Evolutionary conservation across 768 basidiomycete genomes (phyloP).

Genomic region (Suillus fuscotomentosus): DNA sequence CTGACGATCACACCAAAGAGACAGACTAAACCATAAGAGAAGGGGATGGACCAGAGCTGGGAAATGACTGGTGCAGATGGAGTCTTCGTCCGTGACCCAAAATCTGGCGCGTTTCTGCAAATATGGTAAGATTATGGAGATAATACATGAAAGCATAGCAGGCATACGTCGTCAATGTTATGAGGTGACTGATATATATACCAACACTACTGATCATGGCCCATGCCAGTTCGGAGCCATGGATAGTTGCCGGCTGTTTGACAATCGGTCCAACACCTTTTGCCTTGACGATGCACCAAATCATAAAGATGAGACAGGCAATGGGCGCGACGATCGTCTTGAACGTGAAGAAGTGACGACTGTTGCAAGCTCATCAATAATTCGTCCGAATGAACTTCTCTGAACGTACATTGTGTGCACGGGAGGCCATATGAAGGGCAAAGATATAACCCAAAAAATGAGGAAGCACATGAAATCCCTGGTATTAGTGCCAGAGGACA

Average conservation of each 20-base stretch:
- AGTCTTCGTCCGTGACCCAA: slow-evolving; percentile 52
- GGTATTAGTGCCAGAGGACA: slow-evolving; percentile 63
- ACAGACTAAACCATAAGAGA: slow-evolving; percentile 67
- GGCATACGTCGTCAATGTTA: slow-evolving; percentile 59
- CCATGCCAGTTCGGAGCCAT: slow-evolving; percentile 67
- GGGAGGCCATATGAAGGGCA: slow-evolving; percentile 78
- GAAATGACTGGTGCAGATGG: slow-evolving; percentile 55
- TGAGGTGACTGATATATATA: slow-evolving; percentile 75
- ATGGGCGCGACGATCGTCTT: slow-evolving; percentile 67
- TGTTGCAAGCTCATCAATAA: slow-evolving; percentile 18
- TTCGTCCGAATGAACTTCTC: not conserved
- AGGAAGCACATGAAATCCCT: slow-evolving; percentile 75
- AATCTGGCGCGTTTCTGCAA: slow-evolving; percentile 60
- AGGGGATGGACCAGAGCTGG: slow-evolving; percentile 63
- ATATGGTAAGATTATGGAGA: not conserved
- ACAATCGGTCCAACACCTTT: slow-evolving; percentile 74
- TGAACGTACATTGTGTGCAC: slow-evolving; percentile 64
- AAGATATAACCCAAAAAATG: slow-evolving; percentile 74
- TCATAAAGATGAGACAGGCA: slow-evolving; percentile 64
- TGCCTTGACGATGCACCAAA: slow-evolving; percentile 73
- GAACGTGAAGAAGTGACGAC: slow-evolving; percentile 70
- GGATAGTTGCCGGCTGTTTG: slow-evolving; percentile 51
- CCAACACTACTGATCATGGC: slow-evolving; percentile 61
- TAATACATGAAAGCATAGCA: not conserved
- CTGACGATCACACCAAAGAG: slow-evolving; percentile 78